These are phyloP conservation scores for Pleurotus salmoneostramineus DNA, from an alignment of 768 basidiomycete species.

Conservation along the genomic window DNA sequence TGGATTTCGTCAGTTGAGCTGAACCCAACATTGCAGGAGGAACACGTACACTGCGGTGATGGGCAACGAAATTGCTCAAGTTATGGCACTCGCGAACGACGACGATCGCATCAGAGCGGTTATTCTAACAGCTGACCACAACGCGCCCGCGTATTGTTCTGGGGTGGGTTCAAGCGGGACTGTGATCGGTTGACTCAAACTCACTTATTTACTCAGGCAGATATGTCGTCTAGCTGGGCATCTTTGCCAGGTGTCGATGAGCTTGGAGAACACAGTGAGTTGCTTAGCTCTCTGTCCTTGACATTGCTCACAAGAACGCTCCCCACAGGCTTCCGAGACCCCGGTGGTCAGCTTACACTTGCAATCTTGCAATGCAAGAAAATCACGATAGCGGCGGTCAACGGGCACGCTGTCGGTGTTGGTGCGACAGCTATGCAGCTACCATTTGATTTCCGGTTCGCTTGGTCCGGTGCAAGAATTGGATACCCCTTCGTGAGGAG, in stretches of 20 bases:
- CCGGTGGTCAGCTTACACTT: conserved; percentile 42
- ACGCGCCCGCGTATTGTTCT: conserved; percentile 49
- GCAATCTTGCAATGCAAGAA: conserved; percentile 51
- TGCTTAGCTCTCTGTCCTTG: neutral
- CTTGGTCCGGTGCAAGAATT: conserved; percentile 46
- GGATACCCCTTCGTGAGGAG: conserved; percentile 47
- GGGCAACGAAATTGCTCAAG: conserved; percentile 33
- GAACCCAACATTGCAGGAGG: conserved; percentile 24
- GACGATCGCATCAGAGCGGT: conserved; percentile 52
- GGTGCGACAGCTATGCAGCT: conserved; percentile 47
- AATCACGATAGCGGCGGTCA: conserved; percentile 47
- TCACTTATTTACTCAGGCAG: conserved; percentile 30
- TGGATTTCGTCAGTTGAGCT: neutral
- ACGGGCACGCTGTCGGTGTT: conserved; percentile 49
- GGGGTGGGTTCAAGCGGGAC: conserved; percentile 32
- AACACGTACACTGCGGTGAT: conserved; percentile 37
- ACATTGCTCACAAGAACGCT: conserved; percentile 20
- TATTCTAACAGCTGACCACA: conserved; percentile 47
- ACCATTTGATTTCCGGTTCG: conserved; percentile 49
- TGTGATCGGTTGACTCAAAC: neutral
- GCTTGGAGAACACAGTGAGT: conserved; percentile 43
- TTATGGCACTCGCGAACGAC: conserved; percentile 41
- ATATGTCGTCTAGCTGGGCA: conserved; percentile 46
- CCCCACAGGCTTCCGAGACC: conserved; percentile 43
- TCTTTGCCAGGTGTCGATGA: conserved; percentile 35